Base-by-base conservation (phyloP, 148 eudicot species). In the Polygonum aviculare region DNA sequence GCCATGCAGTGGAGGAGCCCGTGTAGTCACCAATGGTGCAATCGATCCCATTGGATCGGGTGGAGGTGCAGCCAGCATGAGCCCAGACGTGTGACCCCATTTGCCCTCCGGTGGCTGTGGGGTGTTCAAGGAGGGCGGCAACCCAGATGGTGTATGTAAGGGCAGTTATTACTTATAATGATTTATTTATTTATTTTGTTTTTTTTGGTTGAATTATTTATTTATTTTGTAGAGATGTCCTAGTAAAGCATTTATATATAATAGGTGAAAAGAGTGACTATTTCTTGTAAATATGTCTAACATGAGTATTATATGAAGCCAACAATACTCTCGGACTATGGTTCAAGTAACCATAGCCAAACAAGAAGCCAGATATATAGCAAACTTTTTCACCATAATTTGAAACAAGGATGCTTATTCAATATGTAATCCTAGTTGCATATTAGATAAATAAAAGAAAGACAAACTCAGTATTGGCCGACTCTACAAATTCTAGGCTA, bases 11-110 rank as follows among this genome's bases (percentile, higher is more conserved):
- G 19, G 0, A 83, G 85, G 7, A 79, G 71, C 0, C 89, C 89
- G 1, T 76, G 18, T 89, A 90, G 62, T 84, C 91, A 0, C 91
- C 91, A 0, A 88, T 88, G 15, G 79, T 54, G 35, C 93, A 89
- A 1, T 26, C 36, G 39, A 87, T 86, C 0, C 51, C 52, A 0
- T 87, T 90, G 0, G 57, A 19, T 1, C 73, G 84, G 67, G 86
- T 80, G 8, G 77, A 82, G 35, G 26, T 82, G 84, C 89, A 90
- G 0, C 76, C 74, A 1, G 93, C 87, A 0, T 89, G 83, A 22
- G 77, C 79, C 93, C 93, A 90, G 1, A 90, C 82, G 3, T 88
- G 87, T 22, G 31, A 22, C 88, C 88, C 83, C 0, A 77, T 60
- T 10, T 83, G 79, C 1, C 84, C 84, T 1, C 7, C 19, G 78